Percentiles rank a stretch among this genome's conserved stretches.
These are phyloP conservation scores for Takashimella koratensis DNA, from an alignment of 1,284 basidiomycete genomes.

Conservation along the genomic window DNA sequence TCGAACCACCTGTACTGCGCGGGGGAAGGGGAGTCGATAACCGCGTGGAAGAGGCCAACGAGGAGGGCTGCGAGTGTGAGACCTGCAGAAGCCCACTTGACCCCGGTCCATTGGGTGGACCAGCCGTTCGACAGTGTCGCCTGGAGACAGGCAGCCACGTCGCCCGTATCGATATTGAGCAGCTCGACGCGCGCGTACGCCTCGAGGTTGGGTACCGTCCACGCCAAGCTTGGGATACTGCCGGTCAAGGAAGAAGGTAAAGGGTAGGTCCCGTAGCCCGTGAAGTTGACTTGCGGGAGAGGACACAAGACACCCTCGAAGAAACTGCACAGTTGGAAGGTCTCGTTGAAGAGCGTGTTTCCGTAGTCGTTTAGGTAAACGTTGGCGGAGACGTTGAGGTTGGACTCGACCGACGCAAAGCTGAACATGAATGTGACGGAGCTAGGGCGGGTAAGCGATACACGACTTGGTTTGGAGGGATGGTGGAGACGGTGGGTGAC, in stretches of 20 bases:
- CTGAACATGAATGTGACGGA: slow-evolving; percentile 40
- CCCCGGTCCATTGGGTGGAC: slow-evolving; percentile 69
- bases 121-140: slow-evolving; percentile 87
- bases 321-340: slow-evolving; percentile 66
- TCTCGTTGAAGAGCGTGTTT: slow-evolving; percentile 68
- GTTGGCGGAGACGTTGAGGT: slow-evolving; percentile 74
- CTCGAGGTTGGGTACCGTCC: slow-evolving; percentile 84
- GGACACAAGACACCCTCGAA: slow-evolving; percentile 79
- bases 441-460: slow-evolving; percentile 25
- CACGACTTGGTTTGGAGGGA: slow-evolving; percentile 49
- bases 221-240: slow-evolving; percentile 74
- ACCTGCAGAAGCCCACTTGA: slow-evolving; percentile 71
- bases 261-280: slow-evolving; percentile 65
- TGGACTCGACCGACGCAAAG: slow-evolving; percentile 52
- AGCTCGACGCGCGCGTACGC: slow-evolving; percentile 80
- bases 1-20: slow-evolving; percentile 66
- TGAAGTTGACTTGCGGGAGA: slow-evolving; percentile 79
- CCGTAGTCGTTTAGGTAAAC: slow-evolving; percentile 79
- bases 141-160: slow-evolving; percentile 82
- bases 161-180: slow-evolving; percentile 61
- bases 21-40: slow-evolving; percentile 47
- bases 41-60: slow-evolving; percentile 65
- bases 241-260: slow-evolving; percentile 58
- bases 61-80: slow-evolving; percentile 66
- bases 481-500: slow-evolving; percentile 56